Evolutionary conservation across 2,329 filamentous ascomycete genomes (phyloP), one percentile per base, ranked within the genome.

Genomic region (Colletotrichum higginsianum): DNA sequence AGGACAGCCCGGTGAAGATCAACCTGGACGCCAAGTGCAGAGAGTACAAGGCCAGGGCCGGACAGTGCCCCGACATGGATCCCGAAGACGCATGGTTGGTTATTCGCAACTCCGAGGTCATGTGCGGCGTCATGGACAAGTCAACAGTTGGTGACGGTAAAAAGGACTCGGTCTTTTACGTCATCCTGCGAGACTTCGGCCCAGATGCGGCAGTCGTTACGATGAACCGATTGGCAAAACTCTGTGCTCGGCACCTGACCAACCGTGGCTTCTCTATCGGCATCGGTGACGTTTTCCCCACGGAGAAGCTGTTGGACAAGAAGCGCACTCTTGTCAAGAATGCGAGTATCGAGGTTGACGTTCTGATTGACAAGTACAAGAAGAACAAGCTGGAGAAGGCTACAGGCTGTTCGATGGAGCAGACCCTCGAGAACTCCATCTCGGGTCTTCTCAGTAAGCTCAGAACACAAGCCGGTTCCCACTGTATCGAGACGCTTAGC

Each of bases 121-220:
- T 99, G 94, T 98, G 96, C 79, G 96, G 96, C 73, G 90, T 92
- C 71, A 98, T 98, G 95, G 96, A 99, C 85, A 99, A 99, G 83
- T 93, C 94, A 1, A 98, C 95, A 0, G 94, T 99, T n/a, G 96
- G 96, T 76, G 91, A 94, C 7, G 96, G 96, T 77, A 98, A 98
- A 86, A 99, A 99, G 80, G 96, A 98, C 80, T 98, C 95, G 0
- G 92, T 99, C 23, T 99, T 98, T 79, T 99, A 98, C 78, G 93
- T 98, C 67, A 96, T 99, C 79, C 90, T 98, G 76, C 90, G 96
- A 85, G 96, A 99, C 84, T 99, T 93, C 77, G 96, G 96, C 0
- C 94, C 95, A 1, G 93, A 97, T 66, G 92, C 94, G 67, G 95
- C 96, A 9, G 95, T 96, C 0, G 89, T 91, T 67, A 94, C 94